Conservation (phyloP, 257 asterid genomes). For the Salvia splendens region DNA sequence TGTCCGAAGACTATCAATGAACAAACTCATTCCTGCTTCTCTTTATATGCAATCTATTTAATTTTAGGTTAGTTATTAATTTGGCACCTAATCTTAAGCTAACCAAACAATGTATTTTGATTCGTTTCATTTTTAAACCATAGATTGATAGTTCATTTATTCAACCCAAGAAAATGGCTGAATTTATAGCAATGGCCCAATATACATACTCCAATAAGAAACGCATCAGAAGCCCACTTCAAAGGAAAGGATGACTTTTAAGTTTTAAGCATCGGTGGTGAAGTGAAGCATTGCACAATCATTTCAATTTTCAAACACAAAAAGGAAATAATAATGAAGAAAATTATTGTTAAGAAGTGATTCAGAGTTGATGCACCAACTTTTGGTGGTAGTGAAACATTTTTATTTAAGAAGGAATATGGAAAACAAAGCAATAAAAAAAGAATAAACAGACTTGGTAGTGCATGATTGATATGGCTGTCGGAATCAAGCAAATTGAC, state of each 20-base stretch:
- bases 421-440: background rate
- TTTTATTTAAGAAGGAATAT: background rate
- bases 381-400: background rate
- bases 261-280: background rate
- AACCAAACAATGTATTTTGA: too few relatives aligned
- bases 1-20: too few relatives aligned
- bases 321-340: background rate
- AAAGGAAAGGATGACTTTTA: too few relatives aligned
- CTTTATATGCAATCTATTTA: too few relatives aligned
- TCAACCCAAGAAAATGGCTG: too few relatives aligned
- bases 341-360: background rate
- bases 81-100: too few relatives aligned
- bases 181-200: background rate
- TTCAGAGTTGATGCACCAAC: constrained; percentile 19
- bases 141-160: too few relatives aligned
- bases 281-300: background rate
- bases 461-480: constrained; percentile 53
- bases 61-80: too few relatives aligned
- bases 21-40: too few relatives aligned
- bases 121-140: too few relatives aligned
- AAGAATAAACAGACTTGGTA: constrained; percentile 19
- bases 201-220: background rate
- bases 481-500: constrained; percentile 54
- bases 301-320: background rate
- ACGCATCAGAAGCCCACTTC: too few relatives aligned